Evolutionary conservation across 2,329 filamentous ascomycete species (phyloP).

Genomic region (Pochonia chlamydosporia): DNA sequence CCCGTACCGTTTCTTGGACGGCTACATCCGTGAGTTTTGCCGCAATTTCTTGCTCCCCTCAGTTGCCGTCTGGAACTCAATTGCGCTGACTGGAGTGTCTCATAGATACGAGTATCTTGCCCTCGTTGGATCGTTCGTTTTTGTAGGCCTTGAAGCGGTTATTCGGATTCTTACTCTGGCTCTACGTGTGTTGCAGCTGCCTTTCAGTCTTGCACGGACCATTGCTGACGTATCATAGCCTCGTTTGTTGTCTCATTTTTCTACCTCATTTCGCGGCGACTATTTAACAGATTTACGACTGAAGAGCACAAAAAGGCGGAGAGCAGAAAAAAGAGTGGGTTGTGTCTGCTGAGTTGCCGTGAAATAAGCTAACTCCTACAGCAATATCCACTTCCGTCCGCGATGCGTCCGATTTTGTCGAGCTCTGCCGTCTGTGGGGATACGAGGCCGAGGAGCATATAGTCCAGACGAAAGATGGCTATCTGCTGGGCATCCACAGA

Average conservation of each 20-base stretch:
- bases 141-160: conserved; percentile 76
- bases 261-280: conserved; percentile 72
- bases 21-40: conserved; percentile 42
- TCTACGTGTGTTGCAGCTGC: conserved; percentile 56
- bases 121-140: conserved; percentile 73
- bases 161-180: conserved; percentile 83
- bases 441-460: conserved; percentile 96
- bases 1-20: conserved; percentile 48
- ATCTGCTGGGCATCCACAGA: conserved; percentile 83
- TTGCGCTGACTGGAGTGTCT: conserved; percentile 3
- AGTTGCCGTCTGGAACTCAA: background rate
- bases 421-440: conserved; percentile 85
- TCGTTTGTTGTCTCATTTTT: conserved; percentile 74
- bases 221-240: conserved; percentile 42
- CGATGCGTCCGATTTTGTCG: conserved; percentile 84
- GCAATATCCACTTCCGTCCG: conserved; percentile 71
- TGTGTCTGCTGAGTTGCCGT: background rate
- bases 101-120: conserved; percentile 79
- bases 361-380: conserved; percentile 17
- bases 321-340: conserved; percentile 57
- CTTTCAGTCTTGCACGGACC: conserved; percentile 8
- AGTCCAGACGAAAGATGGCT: conserved; percentile 90
- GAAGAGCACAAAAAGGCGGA: conserved; percentile 63
- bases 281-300: conserved; percentile 76
- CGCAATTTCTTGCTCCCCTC: background rate